phyloP scores from a whole-genome alignment of 2,329 filamentous ascomycete genomes.

The Diplodia scrobiculata region DNA sequence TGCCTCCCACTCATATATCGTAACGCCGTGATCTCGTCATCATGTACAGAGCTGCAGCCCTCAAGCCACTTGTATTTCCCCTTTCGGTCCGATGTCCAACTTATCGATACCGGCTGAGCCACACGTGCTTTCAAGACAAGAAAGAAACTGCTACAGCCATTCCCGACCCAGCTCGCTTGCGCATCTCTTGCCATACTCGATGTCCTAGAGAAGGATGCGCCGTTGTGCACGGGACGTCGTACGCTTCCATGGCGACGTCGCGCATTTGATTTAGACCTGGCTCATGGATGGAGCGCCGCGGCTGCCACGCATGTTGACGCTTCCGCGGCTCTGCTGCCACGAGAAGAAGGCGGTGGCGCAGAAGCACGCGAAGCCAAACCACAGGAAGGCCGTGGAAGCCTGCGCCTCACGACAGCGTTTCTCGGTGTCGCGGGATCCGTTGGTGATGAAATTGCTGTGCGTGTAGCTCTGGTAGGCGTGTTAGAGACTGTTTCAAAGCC shows the following conservation, averaged over 20 bases:
- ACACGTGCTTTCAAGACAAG: background rate
- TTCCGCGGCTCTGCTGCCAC: constrained; percentile 51
- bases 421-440: constrained; percentile 60
- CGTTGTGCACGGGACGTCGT: background rate
- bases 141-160: background rate
- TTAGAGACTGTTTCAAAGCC: constrained; percentile 12
- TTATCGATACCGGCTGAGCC: constrained; percentile 14
- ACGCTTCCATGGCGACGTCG: background rate
- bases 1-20: constrained; percentile 1
- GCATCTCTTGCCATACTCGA: background rate
- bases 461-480: constrained; percentile 45
- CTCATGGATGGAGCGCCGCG: constrained; percentile 56
- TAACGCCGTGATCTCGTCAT: constrained; percentile 18
- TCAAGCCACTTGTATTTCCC: constrained; percentile 3
- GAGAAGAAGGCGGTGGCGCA: constrained; percentile 56
- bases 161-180: background rate
- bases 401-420: constrained; percentile 75
- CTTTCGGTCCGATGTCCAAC: constrained; percentile 18
- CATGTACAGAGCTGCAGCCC: constrained; percentile 10
- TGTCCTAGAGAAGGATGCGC: background rate
- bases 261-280: constrained; percentile 52
- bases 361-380: constrained; percentile 72
- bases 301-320: constrained; percentile 50
- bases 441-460: constrained; percentile 61
- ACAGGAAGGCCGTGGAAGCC: constrained; percentile 73